phyloP scores from a whole-genome alignment of 2,329 filamentous ascomycete genomes.

The Stromatinia cepivora region DNA sequence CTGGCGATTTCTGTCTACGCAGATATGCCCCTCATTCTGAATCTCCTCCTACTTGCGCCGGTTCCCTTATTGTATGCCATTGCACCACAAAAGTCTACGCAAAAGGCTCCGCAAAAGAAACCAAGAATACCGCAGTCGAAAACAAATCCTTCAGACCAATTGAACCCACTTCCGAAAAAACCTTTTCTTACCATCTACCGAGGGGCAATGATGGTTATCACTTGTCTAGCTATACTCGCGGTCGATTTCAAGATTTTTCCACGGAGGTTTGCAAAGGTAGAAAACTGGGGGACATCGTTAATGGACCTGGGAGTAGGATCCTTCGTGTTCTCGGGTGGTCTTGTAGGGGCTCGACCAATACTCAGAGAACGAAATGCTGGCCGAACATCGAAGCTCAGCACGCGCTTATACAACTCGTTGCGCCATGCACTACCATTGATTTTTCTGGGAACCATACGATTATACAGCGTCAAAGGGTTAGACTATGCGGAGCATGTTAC shows the following conservation, averaged over 20 bases:
- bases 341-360: conserved; percentile 82
- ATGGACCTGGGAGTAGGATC: conserved; percentile 98
- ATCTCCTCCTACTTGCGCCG: conserved; percentile 70
- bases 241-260: conserved; percentile 95
- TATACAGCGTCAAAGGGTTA: conserved; percentile 87
- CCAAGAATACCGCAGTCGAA: conserved; percentile 48
- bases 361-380: conserved; percentile 66
- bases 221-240: conserved; percentile 88
- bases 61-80: conserved; percentile 59
- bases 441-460: conserved; percentile 73
- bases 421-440: conserved; percentile 83
- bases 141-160: conserved; percentile 41
- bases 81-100: conserved; percentile 40
- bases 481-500: conserved; percentile 97
- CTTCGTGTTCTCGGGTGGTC: conserved; percentile 91
- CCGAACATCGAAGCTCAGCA: conserved; percentile 50
- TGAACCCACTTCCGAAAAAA: conserved; percentile 70
- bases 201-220: conserved; percentile 86
- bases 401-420: conserved; percentile 64
- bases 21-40: conserved; percentile 70
- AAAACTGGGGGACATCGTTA: conserved; percentile 98
- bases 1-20: conserved; percentile 87
- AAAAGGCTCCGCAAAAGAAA: conserved; percentile 47
- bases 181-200: conserved; percentile 92
- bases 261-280: conserved; percentile 92